A percentile compares a stretch with the other conserved stretches of the same genome.
These are phyloP conservation scores for Beta corolliflora DNA, from an alignment of 179 eudicot species.

Conservation along the genomic window DNA sequence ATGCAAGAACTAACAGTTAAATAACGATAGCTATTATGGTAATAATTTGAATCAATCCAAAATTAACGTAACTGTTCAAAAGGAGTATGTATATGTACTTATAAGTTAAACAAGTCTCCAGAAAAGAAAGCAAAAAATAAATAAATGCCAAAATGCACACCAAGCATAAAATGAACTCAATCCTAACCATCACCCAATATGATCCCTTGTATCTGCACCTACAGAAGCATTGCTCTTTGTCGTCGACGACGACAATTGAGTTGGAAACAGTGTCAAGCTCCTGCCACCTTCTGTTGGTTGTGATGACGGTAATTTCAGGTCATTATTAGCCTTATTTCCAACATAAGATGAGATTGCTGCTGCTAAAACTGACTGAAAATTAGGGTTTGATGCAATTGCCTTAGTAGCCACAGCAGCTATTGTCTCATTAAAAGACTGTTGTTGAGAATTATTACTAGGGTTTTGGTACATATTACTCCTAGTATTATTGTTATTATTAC, in stretches of 20 bases:
- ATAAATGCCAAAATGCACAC: constrained; percentile 4
- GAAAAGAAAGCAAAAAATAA: neutral
- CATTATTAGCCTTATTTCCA: constrained; percentile 29
- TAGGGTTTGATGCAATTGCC: constrained; percentile 71
- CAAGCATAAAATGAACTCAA: neutral
- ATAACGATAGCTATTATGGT: too few species aligned
- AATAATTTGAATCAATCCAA: neutral
- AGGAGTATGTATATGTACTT: constrained; percentile 10
- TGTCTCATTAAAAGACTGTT: constrained; percentile 53
- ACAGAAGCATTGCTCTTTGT: constrained; percentile 22
- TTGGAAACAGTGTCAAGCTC: constrained; percentile 33
- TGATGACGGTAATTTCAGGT: neutral
- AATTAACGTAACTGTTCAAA: neutral
- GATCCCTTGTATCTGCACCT: constrained; percentile 18
- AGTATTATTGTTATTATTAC: neutral
- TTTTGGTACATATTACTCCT: constrained; percentile 26
- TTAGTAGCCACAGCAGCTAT: constrained; percentile 52
- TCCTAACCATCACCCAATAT: neutral
- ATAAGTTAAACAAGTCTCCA: neutral
- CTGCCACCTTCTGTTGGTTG: constrained; percentile 19
- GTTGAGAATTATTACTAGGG: constrained; percentile 32
- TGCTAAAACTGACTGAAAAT: constrained; percentile 61
- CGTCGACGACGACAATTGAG: constrained; percentile 7
- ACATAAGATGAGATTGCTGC: constrained; percentile 68
- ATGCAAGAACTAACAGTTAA: too few species aligned